Base-by-base conservation (phyloP, 108 stramenopile species). In the Tribonema minus region DNA sequence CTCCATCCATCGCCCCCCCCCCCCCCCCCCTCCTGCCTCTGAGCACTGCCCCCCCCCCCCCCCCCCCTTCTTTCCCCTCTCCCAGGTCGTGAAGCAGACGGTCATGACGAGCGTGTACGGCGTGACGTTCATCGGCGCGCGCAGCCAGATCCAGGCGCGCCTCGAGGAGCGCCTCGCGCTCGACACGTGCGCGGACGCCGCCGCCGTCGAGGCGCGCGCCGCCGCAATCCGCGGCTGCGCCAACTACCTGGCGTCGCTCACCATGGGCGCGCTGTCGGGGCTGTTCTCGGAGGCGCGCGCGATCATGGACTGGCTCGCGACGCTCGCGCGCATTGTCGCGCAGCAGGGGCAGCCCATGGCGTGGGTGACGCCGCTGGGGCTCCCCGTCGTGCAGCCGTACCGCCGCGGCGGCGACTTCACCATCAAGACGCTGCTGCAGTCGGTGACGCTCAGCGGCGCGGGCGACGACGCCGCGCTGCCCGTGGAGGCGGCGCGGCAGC, bases 31-130 rank as follows among this genome's bases (percentile, higher is more conserved):
- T n/a, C n/a, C n/a, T n/a, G n/a, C n/a, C n/a, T n/a, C n/a, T n/a
- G n/a, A n/a, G n/a, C n/a, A n/a, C n/a, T n/a, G n/a, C n/a, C n/a
- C n/a, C n/a, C n/a, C n/a, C n/a, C n/a, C n/a, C n/a, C n/a, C n/a
- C n/a, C n/a, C n/a, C n/a, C n/a, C n/a, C n/a, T n/a, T n/a, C n/a
- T n/a, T n/a, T n/a, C n/a, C n/a, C n/a, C 23, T 63, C 2, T 23
- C 23, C 1, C n/a, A 81, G 75, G 95, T 97, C 5, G 94, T 99
- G 62, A 99, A 99, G 84, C 90, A 98, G 82, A 98, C 99, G 58
- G 97, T 99, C n/a, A 99, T 99, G 99, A 99, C 99, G 37, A 93
- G 92, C 61, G 99, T 99, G 5, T 99, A 99, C 72, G 99, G 99
- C 33, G 99, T 99, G 20, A 99, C 99, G 0, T 96, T 89, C 72